Conservation (phyloP, 257 asterid genomes). For the Gentiana dahurica region DNA sequence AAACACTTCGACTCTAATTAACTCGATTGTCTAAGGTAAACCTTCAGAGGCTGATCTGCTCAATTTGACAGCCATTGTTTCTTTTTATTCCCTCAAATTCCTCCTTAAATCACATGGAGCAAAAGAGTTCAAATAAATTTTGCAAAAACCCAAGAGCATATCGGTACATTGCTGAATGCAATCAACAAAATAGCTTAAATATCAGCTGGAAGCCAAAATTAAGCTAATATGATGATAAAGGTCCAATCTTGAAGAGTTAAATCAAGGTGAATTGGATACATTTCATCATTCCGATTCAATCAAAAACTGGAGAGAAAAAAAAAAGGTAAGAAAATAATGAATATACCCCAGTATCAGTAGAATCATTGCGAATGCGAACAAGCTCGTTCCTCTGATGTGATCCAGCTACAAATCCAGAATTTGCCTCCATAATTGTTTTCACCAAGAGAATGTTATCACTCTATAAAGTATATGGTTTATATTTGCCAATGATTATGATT, state of each 20-base stretch:
- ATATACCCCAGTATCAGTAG: constrained; percentile 65
- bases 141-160: neutral
- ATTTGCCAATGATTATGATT: neutral
- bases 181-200: constrained; percentile 2
- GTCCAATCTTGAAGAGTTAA: constrained; percentile 3
- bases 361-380: constrained; percentile 55
- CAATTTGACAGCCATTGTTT: neutral
- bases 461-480: constrained; percentile 9
- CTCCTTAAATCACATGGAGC: neutral
- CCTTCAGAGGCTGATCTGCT: neutral
- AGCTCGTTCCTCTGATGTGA: constrained; percentile 69
- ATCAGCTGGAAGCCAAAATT: constrained; percentile 8
- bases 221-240: constrained; percentile 13
- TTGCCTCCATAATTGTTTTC: constrained; percentile 49
- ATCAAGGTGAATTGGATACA: constrained; percentile 2
- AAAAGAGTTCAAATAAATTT: neutral
- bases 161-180: neutral
- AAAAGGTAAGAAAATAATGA: constrained; percentile 11
- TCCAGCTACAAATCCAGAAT: constrained; percentile 86
- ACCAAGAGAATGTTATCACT: neutral
- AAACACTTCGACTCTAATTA: neutral
- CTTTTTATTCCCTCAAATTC: neutral
- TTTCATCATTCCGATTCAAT: constrained; percentile 29
- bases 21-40: neutral
- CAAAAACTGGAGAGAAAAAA: neutral